Percentiles rank a stretch among this genome's conserved stretches.
Conservation (phyloP, 257 asterid species). For the Nicotiana paniculata region DNA sequence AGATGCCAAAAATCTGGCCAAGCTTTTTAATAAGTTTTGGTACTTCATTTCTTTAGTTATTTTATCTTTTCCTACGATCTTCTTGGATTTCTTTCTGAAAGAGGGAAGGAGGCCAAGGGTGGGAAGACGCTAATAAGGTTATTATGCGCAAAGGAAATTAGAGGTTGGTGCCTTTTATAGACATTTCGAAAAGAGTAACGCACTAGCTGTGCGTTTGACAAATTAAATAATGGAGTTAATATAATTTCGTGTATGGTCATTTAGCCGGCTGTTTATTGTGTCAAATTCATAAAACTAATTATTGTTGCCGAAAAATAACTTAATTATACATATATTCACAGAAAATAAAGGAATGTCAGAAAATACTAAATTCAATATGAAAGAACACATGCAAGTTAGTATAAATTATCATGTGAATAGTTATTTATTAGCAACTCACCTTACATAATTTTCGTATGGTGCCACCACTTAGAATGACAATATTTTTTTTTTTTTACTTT, state of each 20-base stretch:
- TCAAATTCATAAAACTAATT: neutral
- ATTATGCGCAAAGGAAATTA: neutral
- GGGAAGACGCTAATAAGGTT: no score
- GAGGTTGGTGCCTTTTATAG: constrained; percentile 13
- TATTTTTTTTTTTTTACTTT: no score
- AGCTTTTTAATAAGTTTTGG: constrained; percentile 2
- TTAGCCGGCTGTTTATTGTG: neutral
- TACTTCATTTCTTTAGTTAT: constrained; percentile 13
- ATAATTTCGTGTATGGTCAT: neutral
- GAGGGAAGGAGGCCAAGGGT: neutral
- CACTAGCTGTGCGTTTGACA: neutral
- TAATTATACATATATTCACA: no score
- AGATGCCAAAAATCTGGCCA: constrained; percentile 4
- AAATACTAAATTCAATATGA: neutral
- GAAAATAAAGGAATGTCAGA: neutral
- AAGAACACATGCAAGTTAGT: neutral
- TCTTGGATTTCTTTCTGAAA: neutral
- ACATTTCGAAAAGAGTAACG: neutral
- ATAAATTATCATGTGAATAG: neutral
- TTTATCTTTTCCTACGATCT: neutral
- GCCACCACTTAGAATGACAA: no score
- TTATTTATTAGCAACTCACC: no score
- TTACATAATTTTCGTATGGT: no score
- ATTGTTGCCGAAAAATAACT: no score
- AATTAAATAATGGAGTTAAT: neutral